These are phyloP conservation scores for Penicillium janthinellum DNA, from an alignment of 2,329 filamentous ascomycete species.

Conservation along the genomic window DNA sequence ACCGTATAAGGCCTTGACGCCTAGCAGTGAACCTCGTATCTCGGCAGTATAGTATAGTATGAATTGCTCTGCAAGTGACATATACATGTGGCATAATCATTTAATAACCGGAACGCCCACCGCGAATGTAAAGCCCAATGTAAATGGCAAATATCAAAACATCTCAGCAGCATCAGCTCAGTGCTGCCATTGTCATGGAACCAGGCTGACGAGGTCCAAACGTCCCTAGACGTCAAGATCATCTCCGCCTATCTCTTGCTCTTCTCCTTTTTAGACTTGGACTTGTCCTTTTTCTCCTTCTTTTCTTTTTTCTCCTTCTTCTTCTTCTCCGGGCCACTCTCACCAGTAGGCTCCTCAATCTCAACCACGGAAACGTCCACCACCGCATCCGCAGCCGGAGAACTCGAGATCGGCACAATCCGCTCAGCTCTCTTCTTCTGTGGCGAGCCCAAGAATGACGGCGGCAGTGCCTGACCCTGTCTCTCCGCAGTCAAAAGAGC, in stretches of 20 bases:
- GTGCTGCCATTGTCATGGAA: neutral
- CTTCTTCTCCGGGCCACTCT: constrained; percentile 8
- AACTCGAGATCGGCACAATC: constrained; percentile 22
- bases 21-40: too few species aligned
- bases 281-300: constrained; percentile 18
- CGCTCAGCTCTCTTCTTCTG: constrained; percentile 21
- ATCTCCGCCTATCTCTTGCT: constrained; percentile 11
- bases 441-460: constrained; percentile 18
- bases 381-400: constrained; percentile 14
- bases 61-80: neutral
- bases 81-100: constrained; percentile 3
- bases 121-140: constrained; percentile 14
- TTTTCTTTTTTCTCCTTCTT: constrained; percentile 11
- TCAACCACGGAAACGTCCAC: constrained; percentile 22
- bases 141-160: constrained; percentile 11
- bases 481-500: constrained; percentile 59
- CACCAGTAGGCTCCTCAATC: constrained; percentile 17
- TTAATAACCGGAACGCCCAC: constrained; percentile 22
- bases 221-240: neutral
- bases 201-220: neutral
- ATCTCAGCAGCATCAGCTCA: neutral
- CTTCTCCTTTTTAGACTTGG: constrained; percentile 16
- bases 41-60: neutral
- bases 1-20: too few species aligned
- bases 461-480: constrained; percentile 36